phyloP scores from a whole-genome alignment of 164 flowering plant species.

The Pachysandra terminalis region DNA sequence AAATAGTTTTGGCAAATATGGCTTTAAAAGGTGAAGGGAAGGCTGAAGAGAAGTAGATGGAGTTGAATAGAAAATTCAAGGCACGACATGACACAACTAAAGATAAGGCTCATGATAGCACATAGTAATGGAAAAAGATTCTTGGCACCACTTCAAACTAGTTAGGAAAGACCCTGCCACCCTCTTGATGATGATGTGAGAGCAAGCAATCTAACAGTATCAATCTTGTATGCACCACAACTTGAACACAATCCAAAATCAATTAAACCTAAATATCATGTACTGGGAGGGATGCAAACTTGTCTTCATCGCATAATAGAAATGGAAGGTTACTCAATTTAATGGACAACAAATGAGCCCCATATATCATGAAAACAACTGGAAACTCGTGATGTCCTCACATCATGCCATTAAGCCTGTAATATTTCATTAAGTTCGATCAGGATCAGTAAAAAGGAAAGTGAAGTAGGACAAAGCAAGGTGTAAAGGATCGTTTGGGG shows the following conservation, averaged over 20 bases:
- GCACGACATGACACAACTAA: too few species aligned
- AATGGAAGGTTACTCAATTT: not conserved
- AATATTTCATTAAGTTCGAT: not conserved
- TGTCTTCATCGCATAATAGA: not conserved
- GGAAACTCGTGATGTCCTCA: not conserved
- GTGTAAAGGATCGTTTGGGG: too few species aligned
- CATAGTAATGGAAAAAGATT: too few species aligned
- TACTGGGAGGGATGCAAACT: not conserved
- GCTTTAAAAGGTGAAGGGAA: too few species aligned
- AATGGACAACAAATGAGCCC: not conserved
- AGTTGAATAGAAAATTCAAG: too few species aligned
- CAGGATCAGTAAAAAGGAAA: not conserved
- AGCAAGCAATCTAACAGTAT: not conserved
- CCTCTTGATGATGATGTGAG: not conserved
- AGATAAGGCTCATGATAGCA: too few species aligned
- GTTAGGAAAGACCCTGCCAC: not conserved
- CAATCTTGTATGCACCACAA: not conserved
- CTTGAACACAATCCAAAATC: not conserved
- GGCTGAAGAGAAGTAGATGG: too few species aligned
- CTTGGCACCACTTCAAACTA: too few species aligned
- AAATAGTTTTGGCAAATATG: too few species aligned
- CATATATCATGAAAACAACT: not conserved
- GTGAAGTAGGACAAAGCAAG: not conserved
- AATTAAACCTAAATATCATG: not conserved
- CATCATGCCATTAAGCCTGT: not conserved